Evolutionary conservation across 75 land plant genomes (phyloP).

Genomic region (Pinus tabuliformis): DNA sequence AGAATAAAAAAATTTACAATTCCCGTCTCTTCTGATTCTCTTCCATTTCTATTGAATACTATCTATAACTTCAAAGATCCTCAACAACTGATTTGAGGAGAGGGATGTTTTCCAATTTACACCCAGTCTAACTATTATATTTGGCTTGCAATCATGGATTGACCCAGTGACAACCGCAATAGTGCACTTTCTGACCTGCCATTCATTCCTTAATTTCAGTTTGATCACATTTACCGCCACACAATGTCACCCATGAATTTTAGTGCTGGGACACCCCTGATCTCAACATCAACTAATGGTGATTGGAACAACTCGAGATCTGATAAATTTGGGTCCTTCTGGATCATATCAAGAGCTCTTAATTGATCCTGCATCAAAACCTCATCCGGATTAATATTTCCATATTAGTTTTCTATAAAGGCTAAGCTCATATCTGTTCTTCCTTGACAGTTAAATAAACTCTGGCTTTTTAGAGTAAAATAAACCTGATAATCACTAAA

Average conservation of each 20-base stretch:
- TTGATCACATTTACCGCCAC: constrained; percentile 43
- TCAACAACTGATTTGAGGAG: constrained; percentile 3
- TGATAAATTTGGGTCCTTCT: constrained; percentile 51
- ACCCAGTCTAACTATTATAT: neutral
- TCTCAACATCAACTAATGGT: constrained; percentile 82
- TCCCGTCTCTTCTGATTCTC: neutral
- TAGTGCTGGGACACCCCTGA: constrained; percentile 86
- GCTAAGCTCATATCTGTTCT: neutral
- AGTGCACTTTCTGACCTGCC: neutral
- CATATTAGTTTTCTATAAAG: neutral
- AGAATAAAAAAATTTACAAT: neutral
- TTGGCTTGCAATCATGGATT: neutral
- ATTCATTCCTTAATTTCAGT: neutral
- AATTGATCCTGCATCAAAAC: constrained; percentile 65
- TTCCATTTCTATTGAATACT: neutral
- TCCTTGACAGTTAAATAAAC: neutral
- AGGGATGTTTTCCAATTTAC: neutral
- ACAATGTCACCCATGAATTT: constrained; percentile 76
- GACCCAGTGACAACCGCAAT: neutral
- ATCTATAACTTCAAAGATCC: neutral
- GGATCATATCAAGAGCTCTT: constrained; percentile 68
- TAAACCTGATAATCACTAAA: too few species aligned
- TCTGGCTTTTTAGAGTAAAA: too few species aligned
- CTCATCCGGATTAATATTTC: neutral
- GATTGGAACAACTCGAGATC: constrained; percentile 55